Evolutionary conservation across 2,329 filamentous ascomycete genomes (phyloP).

Genomic region (Aspergillus fumigatiaffinis): DNA sequence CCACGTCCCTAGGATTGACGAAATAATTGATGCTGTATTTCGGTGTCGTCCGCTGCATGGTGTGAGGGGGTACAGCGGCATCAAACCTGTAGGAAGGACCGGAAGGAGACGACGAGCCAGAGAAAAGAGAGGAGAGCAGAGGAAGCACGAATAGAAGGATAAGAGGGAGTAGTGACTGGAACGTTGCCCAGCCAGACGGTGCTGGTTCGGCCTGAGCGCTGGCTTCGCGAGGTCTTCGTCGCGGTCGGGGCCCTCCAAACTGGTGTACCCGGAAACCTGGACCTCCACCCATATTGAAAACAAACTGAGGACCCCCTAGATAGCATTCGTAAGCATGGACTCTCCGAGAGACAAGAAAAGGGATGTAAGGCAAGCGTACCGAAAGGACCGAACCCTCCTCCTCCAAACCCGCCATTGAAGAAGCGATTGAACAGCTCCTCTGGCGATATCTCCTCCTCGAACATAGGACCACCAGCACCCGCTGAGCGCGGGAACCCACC

Average conservation of each 20-base stretch:
- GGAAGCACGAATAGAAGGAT: conserved; percentile 85
- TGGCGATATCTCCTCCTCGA: conserved; percentile 88
- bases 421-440: conserved; percentile 97
- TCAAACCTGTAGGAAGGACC: conserved; percentile 76
- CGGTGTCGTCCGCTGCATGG: conserved; percentile 66
- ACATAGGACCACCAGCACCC: conserved; percentile 59
- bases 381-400: conserved; percentile 62
- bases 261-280: conserved; percentile 92
- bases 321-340: conserved; percentile 14
- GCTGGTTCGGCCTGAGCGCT: conserved; percentile 52
- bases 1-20: conserved; percentile 73
- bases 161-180: conserved; percentile 76
- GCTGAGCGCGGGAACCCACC: conserved; percentile 46
- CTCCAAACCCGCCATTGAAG: conserved; percentile 69
- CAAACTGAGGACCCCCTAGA: conserved; percentile 72
- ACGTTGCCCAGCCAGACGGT: conserved; percentile 52
- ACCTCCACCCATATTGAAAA: conserved; percentile 91
- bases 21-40: conserved; percentile 77
- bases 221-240: conserved; percentile 67
- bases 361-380: conserved; percentile 44
- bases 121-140: conserved; percentile 75
- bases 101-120: conserved; percentile 50
- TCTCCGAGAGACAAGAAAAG: conserved; percentile 2
- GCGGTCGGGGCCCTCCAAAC: conserved; percentile 77
- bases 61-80: conserved; percentile 64